These are phyloP conservation scores for Populus ilicifolia DNA, from an alignment of 345 rosid genomes.

Conservation along the genomic window DNA sequence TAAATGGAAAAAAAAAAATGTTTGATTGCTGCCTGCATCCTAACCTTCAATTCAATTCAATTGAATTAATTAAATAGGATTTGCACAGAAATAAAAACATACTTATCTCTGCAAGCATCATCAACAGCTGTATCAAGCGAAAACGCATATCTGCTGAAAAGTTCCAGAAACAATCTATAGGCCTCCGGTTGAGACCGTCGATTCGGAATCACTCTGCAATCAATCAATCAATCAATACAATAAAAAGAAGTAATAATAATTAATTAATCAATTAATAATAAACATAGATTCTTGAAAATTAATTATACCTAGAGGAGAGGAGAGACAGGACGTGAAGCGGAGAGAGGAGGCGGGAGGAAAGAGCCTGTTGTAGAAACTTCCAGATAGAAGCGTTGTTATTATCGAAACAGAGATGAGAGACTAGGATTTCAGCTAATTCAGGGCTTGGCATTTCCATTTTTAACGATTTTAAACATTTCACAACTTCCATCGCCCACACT, in stretches of 20 bases:
- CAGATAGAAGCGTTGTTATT: constrained; percentile 44
- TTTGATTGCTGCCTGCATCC: too few species aligned
- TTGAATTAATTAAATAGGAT: neutral
- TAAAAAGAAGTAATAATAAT: neutral
- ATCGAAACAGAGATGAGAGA: constrained; percentile 45
- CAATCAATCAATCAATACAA: neutral
- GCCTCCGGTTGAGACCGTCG: constrained; percentile 54
- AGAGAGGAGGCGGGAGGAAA: constrained; percentile 40
- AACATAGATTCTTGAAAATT: too few species aligned
- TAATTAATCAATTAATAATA: neutral
- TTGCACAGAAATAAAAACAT: neutral
- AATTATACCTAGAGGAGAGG: constrained; percentile 37
- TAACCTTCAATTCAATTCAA: too few species aligned
- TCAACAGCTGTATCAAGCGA: constrained; percentile 20
- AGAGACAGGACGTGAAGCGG: constrained; percentile 52
- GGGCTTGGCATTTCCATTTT: constrained; percentile 30
- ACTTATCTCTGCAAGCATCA: constrained; percentile 35
- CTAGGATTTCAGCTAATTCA: constrained; percentile 41
- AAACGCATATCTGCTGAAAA: constrained; percentile 39
- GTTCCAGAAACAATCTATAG: constrained; percentile 49
- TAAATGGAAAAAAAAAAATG: too few species aligned
- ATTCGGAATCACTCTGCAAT: constrained; percentile 40
- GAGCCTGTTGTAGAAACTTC: constrained; percentile 48
- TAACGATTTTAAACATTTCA: constrained; percentile 26
- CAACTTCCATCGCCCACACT: constrained; percentile 37